Base-by-base conservation (phyloP, 2,329 filamentous ascomycete genomes). In the Hymenoscyphus scutula region DNA sequence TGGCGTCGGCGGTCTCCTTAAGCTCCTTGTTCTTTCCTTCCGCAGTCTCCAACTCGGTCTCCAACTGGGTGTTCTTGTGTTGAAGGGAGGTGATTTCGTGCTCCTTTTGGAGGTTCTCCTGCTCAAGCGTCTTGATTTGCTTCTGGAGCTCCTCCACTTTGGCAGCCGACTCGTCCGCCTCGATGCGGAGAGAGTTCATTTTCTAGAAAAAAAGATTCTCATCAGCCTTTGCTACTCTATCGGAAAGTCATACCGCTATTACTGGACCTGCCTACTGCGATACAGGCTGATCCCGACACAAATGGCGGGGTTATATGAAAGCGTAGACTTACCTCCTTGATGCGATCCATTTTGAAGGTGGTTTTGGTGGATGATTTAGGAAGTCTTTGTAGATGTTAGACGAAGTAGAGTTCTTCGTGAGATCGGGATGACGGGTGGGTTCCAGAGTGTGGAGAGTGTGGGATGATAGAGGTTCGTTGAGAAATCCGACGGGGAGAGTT, bases 61-160 rank as follows among this genome's bases (percentile, higher is more conserved):
- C 95, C 65, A 98, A 89, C 65, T 97, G 84, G 74, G 88, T 87
- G 81, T 97, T 97, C 84, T 94, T 96, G 89, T 98, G 94, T 76
- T 89, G 87, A 74, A 98, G 87, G 60, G 95, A 98, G 70, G 91
- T 96, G 79, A 98, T 96, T 78, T 98, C 94, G 80, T 98, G 93
- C 82, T 98, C 95, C 84, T 98, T 98, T 76, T 89, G 84, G 67
- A 97, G 84, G 78, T 92, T 97, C 82, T 98, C 94, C 79, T 97
- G 90, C 81, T 99, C 93, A 68, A 98, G 85, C 60, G 80, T 78
- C 85, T 97, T 98, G 81, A 97, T 85, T 81, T 91, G 93, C 73
- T 79, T 70, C 81, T 95, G 88, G 70, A 96, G 86, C 80, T 98
- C 94, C 76, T 97, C 91, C 68, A 89, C 89, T 81, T 94, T 90